A percentile compares a stretch with the other conserved stretches of the same genome.
These are phyloP conservation scores for Uronychia setigera DNA, from an alignment of 73 alveolate genomes.

Conservation along the genomic window DNA sequence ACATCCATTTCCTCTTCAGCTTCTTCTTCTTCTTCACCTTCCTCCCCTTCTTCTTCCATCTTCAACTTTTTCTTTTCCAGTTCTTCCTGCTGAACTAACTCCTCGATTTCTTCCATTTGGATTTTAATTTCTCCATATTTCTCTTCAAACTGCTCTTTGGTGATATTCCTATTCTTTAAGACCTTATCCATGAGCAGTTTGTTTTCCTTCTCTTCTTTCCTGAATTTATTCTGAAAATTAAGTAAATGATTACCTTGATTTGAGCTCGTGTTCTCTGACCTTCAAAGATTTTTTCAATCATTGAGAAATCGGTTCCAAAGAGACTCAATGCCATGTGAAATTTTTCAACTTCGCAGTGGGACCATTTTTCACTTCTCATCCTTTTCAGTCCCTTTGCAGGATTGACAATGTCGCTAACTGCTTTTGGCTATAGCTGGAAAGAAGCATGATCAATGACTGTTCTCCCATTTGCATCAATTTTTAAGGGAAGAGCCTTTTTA, in stretches of 20 bases:
- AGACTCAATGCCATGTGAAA: conserved; percentile 31
- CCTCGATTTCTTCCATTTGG: neutral
- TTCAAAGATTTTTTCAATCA: conserved; percentile 35
- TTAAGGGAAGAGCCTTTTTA: neutral
- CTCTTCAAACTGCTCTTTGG: conserved; percentile 20
- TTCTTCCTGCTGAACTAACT: neutral
- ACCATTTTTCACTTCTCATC: conserved; percentile 30
- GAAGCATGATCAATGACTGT: neutral
- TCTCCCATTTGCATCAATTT: neutral
- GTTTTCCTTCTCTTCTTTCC: conserved; percentile 46
- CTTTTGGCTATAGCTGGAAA: neutral
- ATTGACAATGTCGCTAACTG: neutral
- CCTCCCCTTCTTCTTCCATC: neutral
- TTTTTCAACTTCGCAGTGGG: conserved; percentile 19
- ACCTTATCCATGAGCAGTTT: conserved; percentile 22
- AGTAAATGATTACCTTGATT: conserved; percentile 17
- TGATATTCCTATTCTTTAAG: neutral
- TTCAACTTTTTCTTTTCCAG: neutral
- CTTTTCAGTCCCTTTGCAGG: neutral
- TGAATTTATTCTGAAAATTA: conserved; percentile 25
- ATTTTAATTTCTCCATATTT: conserved; percentile 3
- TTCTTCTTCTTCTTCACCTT: conserved; percentile 9
- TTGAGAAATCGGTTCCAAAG: conserved; percentile 42
- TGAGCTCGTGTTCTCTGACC: conserved; percentile 28
- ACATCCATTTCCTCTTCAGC: neutral